phyloP scores from a whole-genome alignment of 1,139 yeast species.

The Saccharomyces hybrid region DNA sequence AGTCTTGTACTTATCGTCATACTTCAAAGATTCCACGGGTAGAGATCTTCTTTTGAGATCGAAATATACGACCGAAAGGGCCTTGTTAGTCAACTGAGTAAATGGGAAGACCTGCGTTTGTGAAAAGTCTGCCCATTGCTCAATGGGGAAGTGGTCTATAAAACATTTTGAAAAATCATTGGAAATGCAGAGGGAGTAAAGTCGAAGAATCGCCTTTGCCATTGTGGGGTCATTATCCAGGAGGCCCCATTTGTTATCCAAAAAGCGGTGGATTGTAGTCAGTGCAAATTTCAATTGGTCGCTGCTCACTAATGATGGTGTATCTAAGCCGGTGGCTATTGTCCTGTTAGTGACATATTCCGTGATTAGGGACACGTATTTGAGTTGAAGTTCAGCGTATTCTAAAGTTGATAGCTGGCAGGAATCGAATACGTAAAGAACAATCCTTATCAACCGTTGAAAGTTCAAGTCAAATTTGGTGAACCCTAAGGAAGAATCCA shows the following conservation, averaged over 20 bases:
- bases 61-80: conserved; percentile 17
- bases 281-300: conserved; percentile 18
- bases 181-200: conserved; percentile 15
- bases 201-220: conserved; percentile 21
- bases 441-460: conserved; percentile 23
- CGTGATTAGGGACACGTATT: conserved; percentile 14
- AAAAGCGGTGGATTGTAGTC: conserved; percentile 12
- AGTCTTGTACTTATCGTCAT: conserved; percentile 6
- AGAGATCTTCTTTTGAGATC: conserved; percentile 19
- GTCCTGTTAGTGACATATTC: conserved; percentile 11
- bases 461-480: conserved; percentile 23
- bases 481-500: conserved; percentile 16
- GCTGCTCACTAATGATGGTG: conserved; percentile 8
- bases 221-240: conserved; percentile 9
- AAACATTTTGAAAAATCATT: conserved; percentile 8
- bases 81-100: conserved; percentile 10
- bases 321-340: conserved; percentile 2
- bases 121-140: conserved; percentile 13
- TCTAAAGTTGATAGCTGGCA: conserved; percentile 6
- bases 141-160: conserved; percentile 13
- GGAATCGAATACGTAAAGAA: conserved; percentile 21
- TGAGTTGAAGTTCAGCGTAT: conserved; percentile 10
- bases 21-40: conserved; percentile 4
- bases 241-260: conserved; percentile 9
- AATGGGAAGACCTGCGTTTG: conserved; percentile 1